Base-by-base conservation (phyloP, 352 stramenopile species). In the Phytophthora cryptogea region DNA sequence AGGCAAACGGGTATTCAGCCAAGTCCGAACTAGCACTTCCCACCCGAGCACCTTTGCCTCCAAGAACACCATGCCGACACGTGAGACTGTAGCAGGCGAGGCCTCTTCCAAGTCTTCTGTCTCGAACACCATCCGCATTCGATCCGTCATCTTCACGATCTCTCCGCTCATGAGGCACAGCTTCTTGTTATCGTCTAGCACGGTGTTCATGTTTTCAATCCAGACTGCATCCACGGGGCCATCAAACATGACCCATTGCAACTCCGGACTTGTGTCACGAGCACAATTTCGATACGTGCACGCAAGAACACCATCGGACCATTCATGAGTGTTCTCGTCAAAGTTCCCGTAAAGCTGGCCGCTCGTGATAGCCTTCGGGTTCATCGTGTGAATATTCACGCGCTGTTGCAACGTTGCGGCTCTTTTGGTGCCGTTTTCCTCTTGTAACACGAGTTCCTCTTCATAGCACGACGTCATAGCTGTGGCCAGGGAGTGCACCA, bases 121-220 rank as follows among this genome's bases (percentile, higher is more conserved):
- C 64, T 98, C 93, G 58, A 98, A 98, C 66, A 98, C 97, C 88
- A 98, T 98, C n/a, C 82, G 87, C 92, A 98, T 98, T 7, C 83
- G 74, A 14, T 97, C 88, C 7, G 86, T 97, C 93, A 98, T 98
- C 23, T 94, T 95, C 26, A 98, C 93, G 63, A 98, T 98, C 63
- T 98, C 93, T 5, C 93, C 93, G 47, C 83, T 96, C 89, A 97
- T 98, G 6, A 98, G 67, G 40, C 92, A 98, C 4, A 98, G 77
- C 69, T 98, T 97, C 69, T 97, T 97, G 76, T 96, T 97, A 61
- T 97, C 90, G 57, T 97, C 90, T 11, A 97, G 66, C 33, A 97
- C 92, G 1, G 92, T 98, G 71, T 98, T 98, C 92, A 98, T 98
- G 70, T 98, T 98, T 48, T 98, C 92, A 59, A 98, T 98, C 92